Conservation (phyloP, 2,329 filamentous ascomycete species). For the Coccinonectria pachysandricola region DNA sequence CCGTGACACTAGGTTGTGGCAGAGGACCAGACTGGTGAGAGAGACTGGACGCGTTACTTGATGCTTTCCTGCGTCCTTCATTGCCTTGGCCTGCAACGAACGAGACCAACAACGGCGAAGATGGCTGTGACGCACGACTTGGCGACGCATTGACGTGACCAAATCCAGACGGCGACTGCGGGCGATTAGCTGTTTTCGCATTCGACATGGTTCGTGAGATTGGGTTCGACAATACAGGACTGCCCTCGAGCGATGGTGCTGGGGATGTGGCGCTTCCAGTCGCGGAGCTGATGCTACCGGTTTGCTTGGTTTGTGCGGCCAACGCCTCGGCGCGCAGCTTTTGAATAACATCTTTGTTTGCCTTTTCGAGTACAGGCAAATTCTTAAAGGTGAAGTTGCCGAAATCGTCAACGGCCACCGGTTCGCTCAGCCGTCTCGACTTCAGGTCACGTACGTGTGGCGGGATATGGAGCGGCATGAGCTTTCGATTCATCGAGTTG, state of each 20-base stretch:
- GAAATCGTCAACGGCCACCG: conserved; percentile 82
- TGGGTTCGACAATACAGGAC: conserved; percentile 69
- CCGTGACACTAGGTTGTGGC: conserved; percentile 59
- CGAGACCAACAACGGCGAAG: conserved; percentile 75
- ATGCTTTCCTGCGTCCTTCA: conserved; percentile 78
- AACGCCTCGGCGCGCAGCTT: conserved; percentile 88
- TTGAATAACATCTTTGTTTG: conserved; percentile 97
- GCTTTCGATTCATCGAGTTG: conserved; percentile 72
- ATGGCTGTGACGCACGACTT: conserved; percentile 64
- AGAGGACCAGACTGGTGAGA: conserved; percentile 62
- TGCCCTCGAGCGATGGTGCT: conserved; percentile 67
- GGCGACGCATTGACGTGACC: conserved; percentile 79
- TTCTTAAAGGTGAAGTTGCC: conserved; percentile 97
- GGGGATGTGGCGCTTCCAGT: conserved; percentile 42
- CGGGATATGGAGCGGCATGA: conserved; percentile 94
- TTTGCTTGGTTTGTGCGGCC: conserved; percentile 50
- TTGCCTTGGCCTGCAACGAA: conserved; percentile 78
- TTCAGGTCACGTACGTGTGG: conserved; percentile 90
- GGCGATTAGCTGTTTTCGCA: conserved; percentile 66
- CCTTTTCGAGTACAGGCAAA: conserved; percentile 87
- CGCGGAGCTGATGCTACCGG: conserved; percentile 34
- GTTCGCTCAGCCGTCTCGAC: conserved; percentile 81
- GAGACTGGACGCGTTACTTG: conserved; percentile 74
- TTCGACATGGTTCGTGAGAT: conserved; percentile 76
- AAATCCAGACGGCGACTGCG: conserved; percentile 74